Evolutionary conservation across 2,329 filamentous ascomycete genomes (phyloP), one percentile per base, ranked within the genome.

Genomic region (Penicillium corylophilum): DNA sequence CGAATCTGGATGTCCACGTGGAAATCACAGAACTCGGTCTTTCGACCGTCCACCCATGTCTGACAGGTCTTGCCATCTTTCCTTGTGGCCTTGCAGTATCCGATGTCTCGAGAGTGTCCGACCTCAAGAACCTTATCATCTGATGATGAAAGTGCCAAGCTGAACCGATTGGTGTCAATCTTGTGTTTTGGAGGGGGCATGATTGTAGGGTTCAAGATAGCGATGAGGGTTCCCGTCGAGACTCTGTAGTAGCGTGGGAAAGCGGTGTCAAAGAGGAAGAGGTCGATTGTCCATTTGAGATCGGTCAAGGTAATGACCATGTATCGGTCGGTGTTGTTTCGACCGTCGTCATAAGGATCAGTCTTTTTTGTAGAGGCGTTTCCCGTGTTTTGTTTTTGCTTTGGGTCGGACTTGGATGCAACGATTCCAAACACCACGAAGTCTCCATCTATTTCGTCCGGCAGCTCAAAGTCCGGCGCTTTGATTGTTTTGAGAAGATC

Each of bases 171-270:
- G 0, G 88, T 93, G 56, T 92, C 89, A 15, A 84, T 79, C 54
- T 85, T 85, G 18, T 86, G 83, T 1, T 84, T 84, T 0, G 88
- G 88, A 0, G 93, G 93, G 3, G 93, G 90, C 85, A 99, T 89
- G 61, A 97, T 87, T 16, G 79, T 85, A 1, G 94, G 94, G 66
- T 99, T 99, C 26, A 99, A 79, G 23, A 99, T 89, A 5, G 93
- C 94, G 50, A 99, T 79, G 1, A 97, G 82, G 0, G 92, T 96
- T n/a, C 94, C 94, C 2, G 90, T 83, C 0, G 86, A 86, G n/a
- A 97, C 77, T 67, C 95, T 95, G 87, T 93, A 97, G 75, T 94
- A 99, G 48, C 89, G 85, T 15, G 89, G 87, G 64, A 97, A 96
- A 6, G 90, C 95, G 0, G 87, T 85, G 63, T 89, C 89, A 72